Evolutionary conservation across 306 rosid genomes (phyloP).

Genomic region (Begonia masoniana): DNA sequence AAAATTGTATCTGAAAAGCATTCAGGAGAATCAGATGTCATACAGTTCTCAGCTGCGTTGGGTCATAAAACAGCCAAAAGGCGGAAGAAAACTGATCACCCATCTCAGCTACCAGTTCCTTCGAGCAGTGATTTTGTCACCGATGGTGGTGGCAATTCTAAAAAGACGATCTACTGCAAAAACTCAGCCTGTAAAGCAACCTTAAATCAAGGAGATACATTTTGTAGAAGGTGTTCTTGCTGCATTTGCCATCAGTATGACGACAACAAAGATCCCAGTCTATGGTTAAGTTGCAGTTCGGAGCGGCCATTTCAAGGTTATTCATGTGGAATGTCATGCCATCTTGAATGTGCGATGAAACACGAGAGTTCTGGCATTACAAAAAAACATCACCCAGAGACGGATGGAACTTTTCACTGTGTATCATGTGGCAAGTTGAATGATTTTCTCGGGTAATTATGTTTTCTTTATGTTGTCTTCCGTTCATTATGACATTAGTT

Average conservation of each 20-base stretch:
- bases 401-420: slow-evolving; percentile 78
- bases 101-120: slow-evolving; percentile 47
- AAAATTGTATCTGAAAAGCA: slow-evolving; percentile 83
- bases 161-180: slow-evolving; percentile 42
- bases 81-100: slow-evolving; percentile 79
- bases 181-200: slow-evolving; percentile 93
- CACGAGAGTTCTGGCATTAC: slow-evolving; percentile 56
- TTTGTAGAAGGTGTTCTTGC: slow-evolving; percentile 91
- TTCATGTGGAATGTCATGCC: slow-evolving; percentile 95
- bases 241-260: slow-evolving; percentile 81
- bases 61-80: slow-evolving; percentile 65
- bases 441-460: slow-evolving; percentile 75
- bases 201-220: slow-evolving; percentile 37
- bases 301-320: slow-evolving; percentile 70
- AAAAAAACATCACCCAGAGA: slow-evolving; percentile 29
- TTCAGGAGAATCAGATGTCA: slow-evolving; percentile 34
- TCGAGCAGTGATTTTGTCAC: slow-evolving; percentile 23
- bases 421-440: slow-evolving; percentile 74
- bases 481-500: too few species aligned
- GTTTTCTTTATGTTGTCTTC: slow-evolving; percentile 1
- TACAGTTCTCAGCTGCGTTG: slow-evolving; percentile 40
- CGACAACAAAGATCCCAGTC: slow-evolving; percentile 96
- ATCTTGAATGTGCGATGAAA: slow-evolving; percentile 92
- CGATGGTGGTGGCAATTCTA: slow-evolving; percentile 26
- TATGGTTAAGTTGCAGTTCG: slow-evolving; percentile 82